Evolutionary conservation across 352 stramenopile species (phyloP).

Genomic region (Pseudoperonospora humuli): DNA sequence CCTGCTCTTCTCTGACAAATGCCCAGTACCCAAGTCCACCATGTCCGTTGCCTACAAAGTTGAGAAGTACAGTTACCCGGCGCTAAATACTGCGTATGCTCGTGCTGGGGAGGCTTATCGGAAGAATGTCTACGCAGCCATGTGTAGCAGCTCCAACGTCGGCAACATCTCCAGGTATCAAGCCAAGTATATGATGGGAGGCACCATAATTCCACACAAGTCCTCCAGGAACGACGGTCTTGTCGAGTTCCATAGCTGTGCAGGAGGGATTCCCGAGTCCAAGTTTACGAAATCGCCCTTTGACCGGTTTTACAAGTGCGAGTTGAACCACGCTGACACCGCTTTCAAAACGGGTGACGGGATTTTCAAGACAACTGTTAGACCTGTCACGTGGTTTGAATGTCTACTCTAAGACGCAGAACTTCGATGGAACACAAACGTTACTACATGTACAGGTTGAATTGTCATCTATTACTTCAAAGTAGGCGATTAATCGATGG

Average conservation of each 20-base stretch:
- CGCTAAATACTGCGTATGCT: slow-evolving; percentile 17
- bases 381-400: slow-evolving; percentile 38
- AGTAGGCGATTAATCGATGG: too few relatives aligned
- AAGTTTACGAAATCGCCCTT: slow-evolving; percentile 23
- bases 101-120: slow-evolving; percentile 25
- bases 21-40: neutral
- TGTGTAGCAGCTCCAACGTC: slow-evolving; percentile 23
- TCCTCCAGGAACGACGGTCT: slow-evolving; percentile 31
- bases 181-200: slow-evolving; percentile 23
- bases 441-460: neutral
- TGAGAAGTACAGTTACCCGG: slow-evolving; percentile 6
- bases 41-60: neutral
- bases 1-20: neutral
- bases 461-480: too few relatives aligned
- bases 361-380: slow-evolving; percentile 20
- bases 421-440: neutral
- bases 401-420: slow-evolving; percentile 19
- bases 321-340: slow-evolving; percentile 44
- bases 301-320: slow-evolving; percentile 26
- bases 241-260: slow-evolving; percentile 38
- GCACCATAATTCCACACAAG: slow-evolving; percentile 24
- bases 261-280: slow-evolving; percentile 5
- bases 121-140: slow-evolving; percentile 22
- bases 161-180: slow-evolving; percentile 28
- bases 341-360: slow-evolving; percentile 41